These are phyloP conservation scores for Leccinum longicurvipes DNA, from an alignment of 768 basidiomycete genomes.

Conservation along the genomic window DNA sequence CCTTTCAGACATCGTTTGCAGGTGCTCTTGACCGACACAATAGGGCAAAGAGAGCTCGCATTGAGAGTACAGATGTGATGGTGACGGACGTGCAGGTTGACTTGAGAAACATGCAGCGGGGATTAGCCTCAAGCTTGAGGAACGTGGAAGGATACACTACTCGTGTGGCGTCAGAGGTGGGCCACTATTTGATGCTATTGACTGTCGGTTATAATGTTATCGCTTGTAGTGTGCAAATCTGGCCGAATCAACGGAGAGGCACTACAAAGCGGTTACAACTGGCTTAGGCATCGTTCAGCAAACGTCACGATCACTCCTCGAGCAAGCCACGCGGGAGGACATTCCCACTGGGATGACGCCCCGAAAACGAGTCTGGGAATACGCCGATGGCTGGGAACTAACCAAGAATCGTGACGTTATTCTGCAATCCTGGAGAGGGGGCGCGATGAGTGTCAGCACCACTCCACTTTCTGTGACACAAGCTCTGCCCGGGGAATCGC, in stretches of 20 bases:
- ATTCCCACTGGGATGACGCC: constrained; percentile 71
- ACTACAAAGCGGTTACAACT: constrained; percentile 39
- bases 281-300: constrained; percentile 49
- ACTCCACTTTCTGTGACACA: constrained; percentile 39
- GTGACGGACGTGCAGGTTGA: constrained; percentile 49
- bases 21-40: constrained; percentile 61
- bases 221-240: constrained; percentile 41
- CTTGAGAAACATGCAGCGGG: constrained; percentile 49
- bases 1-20: constrained; percentile 41
- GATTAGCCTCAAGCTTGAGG: constrained; percentile 47
- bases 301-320: constrained; percentile 47
- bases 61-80: constrained; percentile 55
- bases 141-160: constrained; percentile 42
- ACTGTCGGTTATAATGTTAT: neutral
- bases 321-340: constrained; percentile 62
- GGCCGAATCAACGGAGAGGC: constrained; percentile 39
- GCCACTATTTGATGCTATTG: constrained; percentile 9
- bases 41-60: constrained; percentile 63
- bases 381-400: constrained; percentile 67
- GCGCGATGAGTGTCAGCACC: constrained; percentile 30
- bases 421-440: constrained; percentile 48
- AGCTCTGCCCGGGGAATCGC: constrained; percentile 31
- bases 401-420: constrained; percentile 62
- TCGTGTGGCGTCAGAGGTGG: constrained; percentile 52
- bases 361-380: constrained; percentile 69